phyloP scores from a whole-genome alignment of 1,284 basidiomycete genomes.

The Cryptococcus sp. region DNA sequence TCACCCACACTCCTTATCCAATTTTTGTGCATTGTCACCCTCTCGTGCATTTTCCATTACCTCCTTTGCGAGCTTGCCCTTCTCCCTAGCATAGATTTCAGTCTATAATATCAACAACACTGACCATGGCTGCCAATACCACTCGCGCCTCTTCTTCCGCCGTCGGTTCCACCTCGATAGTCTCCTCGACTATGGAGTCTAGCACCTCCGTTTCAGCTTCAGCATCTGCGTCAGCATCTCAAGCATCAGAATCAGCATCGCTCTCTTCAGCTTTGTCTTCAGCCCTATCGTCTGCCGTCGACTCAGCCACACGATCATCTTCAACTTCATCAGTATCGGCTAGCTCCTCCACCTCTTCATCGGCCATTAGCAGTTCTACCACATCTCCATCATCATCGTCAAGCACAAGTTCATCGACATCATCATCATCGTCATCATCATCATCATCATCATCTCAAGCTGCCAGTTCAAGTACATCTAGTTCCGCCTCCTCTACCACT shows the following conservation, averaged over 20 bases:
- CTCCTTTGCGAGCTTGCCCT: too few species aligned
- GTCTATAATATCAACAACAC: neutral
- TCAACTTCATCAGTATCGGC: conserved; percentile 4
- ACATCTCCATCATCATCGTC: conserved; percentile 7
- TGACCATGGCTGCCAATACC: conserved; percentile 1
- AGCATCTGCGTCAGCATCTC: conserved; percentile 8
- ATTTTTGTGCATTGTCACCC: too few species aligned
- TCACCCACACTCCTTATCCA: too few species aligned
- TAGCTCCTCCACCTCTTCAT: neutral
- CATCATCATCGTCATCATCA: conserved; percentile 3
- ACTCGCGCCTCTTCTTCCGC: neutral
- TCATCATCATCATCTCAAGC: conserved; percentile 2
- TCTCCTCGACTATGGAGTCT: conserved; percentile 8
- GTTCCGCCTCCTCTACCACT: neutral
- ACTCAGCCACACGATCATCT: conserved; percentile 3
- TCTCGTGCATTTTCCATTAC: too few species aligned
- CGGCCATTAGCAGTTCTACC: conserved; percentile 2
- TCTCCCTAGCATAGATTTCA: too few species aligned
- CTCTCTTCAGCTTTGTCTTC: conserved; percentile 1
- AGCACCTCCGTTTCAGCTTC: conserved; percentile 15
- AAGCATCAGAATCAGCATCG: conserved; percentile 2
- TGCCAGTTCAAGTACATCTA: conserved; percentile 1
- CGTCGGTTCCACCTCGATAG: conserved; percentile 8
- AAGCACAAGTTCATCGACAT: neutral
- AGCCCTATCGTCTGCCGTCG: neutral